A percentile compares a stretch with the other conserved stretches of the same genome.
Conservation (phyloP, 257 asterid genomes). For the Nicotiana tabacum region DNA sequence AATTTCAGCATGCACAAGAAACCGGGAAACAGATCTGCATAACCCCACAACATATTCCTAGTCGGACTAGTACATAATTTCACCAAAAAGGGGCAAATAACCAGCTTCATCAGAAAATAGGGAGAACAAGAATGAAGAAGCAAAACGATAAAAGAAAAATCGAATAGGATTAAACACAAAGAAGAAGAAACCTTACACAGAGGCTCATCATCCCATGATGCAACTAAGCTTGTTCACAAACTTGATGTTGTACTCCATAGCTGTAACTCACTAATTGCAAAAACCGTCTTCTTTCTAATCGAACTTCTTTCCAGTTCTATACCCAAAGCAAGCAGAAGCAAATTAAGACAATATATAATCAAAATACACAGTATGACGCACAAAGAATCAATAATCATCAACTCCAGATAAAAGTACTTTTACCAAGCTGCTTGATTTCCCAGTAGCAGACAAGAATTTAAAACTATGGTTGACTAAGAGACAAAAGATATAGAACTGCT, state of each 20-base stretch:
- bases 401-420: background rate
- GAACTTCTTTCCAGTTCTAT: background rate
- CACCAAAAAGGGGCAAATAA: background rate
- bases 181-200: background rate
- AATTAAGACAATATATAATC: constrained; percentile 11
- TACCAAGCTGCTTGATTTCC: constrained; percentile 20
- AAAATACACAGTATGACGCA: constrained; percentile 26
- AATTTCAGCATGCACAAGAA: constrained; percentile 20
- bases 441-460: constrained; percentile 12
- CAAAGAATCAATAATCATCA: background rate
- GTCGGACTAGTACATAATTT: background rate
- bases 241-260: background rate
- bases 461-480: constrained; percentile 18
- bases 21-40: constrained; percentile 26
- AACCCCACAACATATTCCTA: background rate
- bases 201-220: background rate
- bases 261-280: background rate
- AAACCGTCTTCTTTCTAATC: background rate
- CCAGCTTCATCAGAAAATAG: background rate
- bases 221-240: background rate
- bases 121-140: background rate
- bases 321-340: constrained; percentile 9
- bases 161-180: background rate
- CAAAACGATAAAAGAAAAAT: background rate
- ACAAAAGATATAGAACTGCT: background rate